phyloP scores from a whole-genome alignment of 805 yeast genomes.

The Wickerhamiella nectarea region DNA sequence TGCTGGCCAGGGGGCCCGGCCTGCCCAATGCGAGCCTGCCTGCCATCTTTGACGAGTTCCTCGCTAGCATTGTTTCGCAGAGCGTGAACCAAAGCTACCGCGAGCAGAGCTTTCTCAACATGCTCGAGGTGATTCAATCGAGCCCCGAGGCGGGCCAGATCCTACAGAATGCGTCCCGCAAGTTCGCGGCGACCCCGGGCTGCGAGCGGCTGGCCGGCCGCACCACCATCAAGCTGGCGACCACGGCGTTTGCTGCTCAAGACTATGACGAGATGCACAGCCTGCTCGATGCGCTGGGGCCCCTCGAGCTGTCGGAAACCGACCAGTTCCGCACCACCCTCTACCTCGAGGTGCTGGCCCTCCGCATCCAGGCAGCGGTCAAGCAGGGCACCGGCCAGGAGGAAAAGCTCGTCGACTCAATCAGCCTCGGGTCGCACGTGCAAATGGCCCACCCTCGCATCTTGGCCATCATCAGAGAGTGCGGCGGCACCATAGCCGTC shows the following conservation, averaged over 20 bases:
- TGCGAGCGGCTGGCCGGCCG: constrained; percentile 24
- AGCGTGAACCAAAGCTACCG: constrained; percentile 20
- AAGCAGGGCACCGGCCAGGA: constrained; percentile 28
- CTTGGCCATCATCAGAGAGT: constrained; percentile 60
- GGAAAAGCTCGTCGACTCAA: constrained; percentile 36
- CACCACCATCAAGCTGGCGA: constrained; percentile 24
- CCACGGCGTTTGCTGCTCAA: constrained; percentile 21
- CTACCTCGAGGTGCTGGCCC: constrained; percentile 50
- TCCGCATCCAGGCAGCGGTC: constrained; percentile 44
- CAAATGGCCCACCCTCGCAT: constrained; percentile 59
- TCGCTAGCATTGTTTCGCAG: constrained; percentile 14
- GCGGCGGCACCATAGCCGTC: constrained; percentile 60
- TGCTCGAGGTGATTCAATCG: constrained; percentile 22
- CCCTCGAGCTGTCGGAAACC: constrained; percentile 6
- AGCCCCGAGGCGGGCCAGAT: constrained; percentile 20
- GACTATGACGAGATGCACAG: constrained; percentile 15
- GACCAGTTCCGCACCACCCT: constrained; percentile 18
- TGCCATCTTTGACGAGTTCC: constrained; percentile 17
- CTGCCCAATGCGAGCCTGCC: constrained; percentile 4
- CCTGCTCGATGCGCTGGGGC: constrained; percentile 7
- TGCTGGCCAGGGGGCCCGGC: constrained; percentile 17
- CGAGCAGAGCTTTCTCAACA: constrained; percentile 26
- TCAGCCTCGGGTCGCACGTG: constrained; percentile 27
- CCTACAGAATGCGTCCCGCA: constrained; percentile 19
- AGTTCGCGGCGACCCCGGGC: constrained; percentile 17